Base-by-base conservation (phyloP, 768 basidiomycete species). In the Pulveroboletus sp. region DNA sequence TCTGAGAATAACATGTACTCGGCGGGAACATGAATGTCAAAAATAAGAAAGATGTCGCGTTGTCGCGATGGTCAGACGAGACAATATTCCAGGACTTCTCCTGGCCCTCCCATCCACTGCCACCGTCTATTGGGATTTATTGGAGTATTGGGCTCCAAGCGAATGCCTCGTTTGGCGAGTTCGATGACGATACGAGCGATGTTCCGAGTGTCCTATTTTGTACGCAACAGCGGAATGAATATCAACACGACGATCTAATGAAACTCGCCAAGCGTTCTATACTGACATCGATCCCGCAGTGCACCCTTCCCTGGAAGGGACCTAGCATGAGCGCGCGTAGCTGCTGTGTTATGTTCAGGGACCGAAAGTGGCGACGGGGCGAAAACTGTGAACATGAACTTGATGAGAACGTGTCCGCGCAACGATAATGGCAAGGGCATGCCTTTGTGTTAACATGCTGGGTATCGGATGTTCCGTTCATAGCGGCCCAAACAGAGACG, bases 241-340 rank as follows among this genome's bases (percentile, higher is more conserved):
- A 52, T 58, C 45, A 55, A 37, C 35, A 48, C 28, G 27, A 28
- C 8, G 40, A 33, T 41, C 36, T 15, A 21, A 40, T 21, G 30
- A 37, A 40, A 27, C 10, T 21, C 8, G 38, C 13, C 15, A 33
- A 50, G 47, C 47, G n/a, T 55, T 49, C 39, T 49, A 43, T 39
- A 82, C 89, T 74, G 54, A 93, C 94, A 69, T 93, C 92, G 32
- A 95, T 86, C 21, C 95, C 95, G 61, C 82, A 82, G 69, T 98
- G 95, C 48, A 82, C 76, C 58, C 88, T 80, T 18, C 95, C 94
- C 66, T 85, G 72, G 63, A 98, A 98, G 7, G 77, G 74, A 5
- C 79, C 75, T 40, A 97, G 70, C 9, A 76, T 78, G 38, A 97
- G 80, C n/a, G 76, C 75, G 32, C 76, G 74, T 41, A 96, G 73